phyloP scores from a whole-genome alignment of 306 rosid genomes.

The Sindora glabra region DNA sequence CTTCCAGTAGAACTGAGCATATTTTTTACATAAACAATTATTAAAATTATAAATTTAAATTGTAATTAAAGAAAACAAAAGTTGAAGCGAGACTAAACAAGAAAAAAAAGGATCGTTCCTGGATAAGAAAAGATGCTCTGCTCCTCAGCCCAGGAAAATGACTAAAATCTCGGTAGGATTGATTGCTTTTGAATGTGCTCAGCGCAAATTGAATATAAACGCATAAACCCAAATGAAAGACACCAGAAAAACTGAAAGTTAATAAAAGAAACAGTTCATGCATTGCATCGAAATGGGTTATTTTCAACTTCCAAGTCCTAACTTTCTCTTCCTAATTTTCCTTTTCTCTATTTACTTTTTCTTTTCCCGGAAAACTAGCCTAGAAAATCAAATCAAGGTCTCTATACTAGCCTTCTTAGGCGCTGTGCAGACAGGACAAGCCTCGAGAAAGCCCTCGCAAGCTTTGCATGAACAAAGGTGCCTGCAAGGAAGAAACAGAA shows the following conservation, averaged over 20 bases:
- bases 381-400: conserved; percentile 52
- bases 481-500: conserved; percentile 73
- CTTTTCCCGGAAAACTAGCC: conserved; percentile 34
- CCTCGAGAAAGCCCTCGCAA: conserved; percentile 53
- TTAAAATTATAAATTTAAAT: too few species aligned
- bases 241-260: background rate
- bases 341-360: background rate
- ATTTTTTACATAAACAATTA: too few species aligned
- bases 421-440: conserved; percentile 61
- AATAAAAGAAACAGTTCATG: background rate
- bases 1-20: too few species aligned
- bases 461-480: conserved; percentile 72
- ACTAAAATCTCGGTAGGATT: too few species aligned
- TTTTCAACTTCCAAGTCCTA: background rate
- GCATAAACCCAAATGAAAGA: background rate
- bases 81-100: too few species aligned
- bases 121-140: too few species aligned
- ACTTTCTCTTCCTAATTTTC: background rate
- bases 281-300: background rate
- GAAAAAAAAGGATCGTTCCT: too few species aligned
- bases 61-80: too few species aligned
- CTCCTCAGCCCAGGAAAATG: too few species aligned
- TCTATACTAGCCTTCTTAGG: conserved; percentile 63
- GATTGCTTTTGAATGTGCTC: too few species aligned
- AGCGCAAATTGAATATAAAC: background rate